A percentile compares a stretch with the other conserved stretches of the same genome.
Evolutionary conservation across 495 filamentous ascomycete genomes (phyloP).

Genomic region (Hypoxylon crocopeplum): DNA sequence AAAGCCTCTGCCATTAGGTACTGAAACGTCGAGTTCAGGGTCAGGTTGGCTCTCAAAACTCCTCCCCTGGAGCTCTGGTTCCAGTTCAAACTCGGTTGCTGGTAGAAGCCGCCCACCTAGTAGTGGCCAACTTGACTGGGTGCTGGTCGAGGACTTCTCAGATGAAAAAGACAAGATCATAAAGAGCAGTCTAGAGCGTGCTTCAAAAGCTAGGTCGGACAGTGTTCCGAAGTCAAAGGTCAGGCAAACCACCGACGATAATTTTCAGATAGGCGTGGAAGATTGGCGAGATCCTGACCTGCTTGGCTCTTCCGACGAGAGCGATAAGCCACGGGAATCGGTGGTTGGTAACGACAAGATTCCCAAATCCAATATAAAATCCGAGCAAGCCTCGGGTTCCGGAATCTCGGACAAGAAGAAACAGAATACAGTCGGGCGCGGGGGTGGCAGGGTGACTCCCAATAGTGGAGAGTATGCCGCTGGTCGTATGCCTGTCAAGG

Average conservation of each 20-base stretch:
- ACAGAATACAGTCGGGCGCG: slow-evolving; percentile 49
- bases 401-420: slow-evolving; percentile 42
- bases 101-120: slow-evolving; percentile 69
- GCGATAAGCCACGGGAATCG: slow-evolving; percentile 23
- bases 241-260: slow-evolving; percentile 58
- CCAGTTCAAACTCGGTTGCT: slow-evolving; percentile 35
- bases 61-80: slow-evolving; percentile 57
- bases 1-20: slow-evolving; percentile 9
- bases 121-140: slow-evolving; percentile 84
- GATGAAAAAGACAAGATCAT: slow-evolving; percentile 56
- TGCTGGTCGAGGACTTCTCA: slow-evolving; percentile 70
- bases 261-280: slow-evolving; percentile 89
- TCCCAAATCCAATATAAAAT: slow-evolving; percentile 31
- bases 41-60: slow-evolving; percentile 63
- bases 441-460: slow-evolving; percentile 76
- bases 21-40: slow-evolving; percentile 11
- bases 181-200: slow-evolving; percentile 45
- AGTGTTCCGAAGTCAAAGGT: slow-evolving; percentile 22
- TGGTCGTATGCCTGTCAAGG: slow-evolving; percentile 33
- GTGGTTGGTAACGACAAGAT: slow-evolving; percentile 19
- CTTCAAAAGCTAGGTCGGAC: slow-evolving; percentile 39
- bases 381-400: slow-evolving; percentile 18
- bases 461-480: slow-evolving; percentile 77
- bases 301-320: slow-evolving; percentile 45
- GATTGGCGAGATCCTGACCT: slow-evolving; percentile 92